phyloP scores from a whole-genome alignment of 345 rosid genomes.

The Salix arbutifolia region DNA sequence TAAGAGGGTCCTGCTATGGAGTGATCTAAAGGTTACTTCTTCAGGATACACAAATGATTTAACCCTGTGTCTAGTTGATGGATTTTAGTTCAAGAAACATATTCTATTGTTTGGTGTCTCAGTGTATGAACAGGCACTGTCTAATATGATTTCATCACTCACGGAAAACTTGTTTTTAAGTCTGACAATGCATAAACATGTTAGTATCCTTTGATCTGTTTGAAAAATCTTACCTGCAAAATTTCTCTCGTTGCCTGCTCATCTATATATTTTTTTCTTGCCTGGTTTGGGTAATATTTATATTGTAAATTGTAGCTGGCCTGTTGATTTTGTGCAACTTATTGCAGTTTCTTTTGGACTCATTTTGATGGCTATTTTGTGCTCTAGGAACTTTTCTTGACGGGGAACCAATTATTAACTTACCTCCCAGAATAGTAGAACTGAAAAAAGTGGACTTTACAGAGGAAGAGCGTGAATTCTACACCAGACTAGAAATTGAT shows the following conservation, averaged over 20 bases:
- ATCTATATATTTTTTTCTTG: neutral
- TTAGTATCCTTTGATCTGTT: neutral
- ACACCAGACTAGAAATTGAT: slow-evolving; percentile 69
- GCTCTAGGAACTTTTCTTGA: slow-evolving; percentile 71
- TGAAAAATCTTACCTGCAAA: neutral
- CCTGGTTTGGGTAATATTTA: neutral
- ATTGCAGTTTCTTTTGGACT: slow-evolving; percentile 2
- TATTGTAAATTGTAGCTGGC: slow-evolving; percentile 9
- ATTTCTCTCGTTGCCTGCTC: neutral
- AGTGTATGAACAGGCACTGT: neutral
- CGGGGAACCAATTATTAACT: slow-evolving; percentile 74
- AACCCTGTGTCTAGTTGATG: neutral
- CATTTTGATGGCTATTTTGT: slow-evolving; percentile 12
- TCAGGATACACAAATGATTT: neutral
- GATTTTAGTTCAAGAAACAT: neutral
- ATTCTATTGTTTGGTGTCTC: neutral
- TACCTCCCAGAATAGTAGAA: slow-evolving; percentile 75
- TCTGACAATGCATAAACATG: neutral
- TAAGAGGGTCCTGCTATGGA: neutral
- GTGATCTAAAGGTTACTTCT: neutral
- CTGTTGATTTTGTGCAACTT: slow-evolving; percentile 11
- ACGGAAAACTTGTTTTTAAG: neutral
- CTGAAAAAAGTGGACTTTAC: slow-evolving; percentile 83
- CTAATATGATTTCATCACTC: neutral
- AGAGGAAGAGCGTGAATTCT: slow-evolving; percentile 76